Percentiles rank a stretch among this genome's conserved stretches.
Conservation (phyloP, 495 filamentous ascomycete species). For the Podospora tetraspora region DNA sequence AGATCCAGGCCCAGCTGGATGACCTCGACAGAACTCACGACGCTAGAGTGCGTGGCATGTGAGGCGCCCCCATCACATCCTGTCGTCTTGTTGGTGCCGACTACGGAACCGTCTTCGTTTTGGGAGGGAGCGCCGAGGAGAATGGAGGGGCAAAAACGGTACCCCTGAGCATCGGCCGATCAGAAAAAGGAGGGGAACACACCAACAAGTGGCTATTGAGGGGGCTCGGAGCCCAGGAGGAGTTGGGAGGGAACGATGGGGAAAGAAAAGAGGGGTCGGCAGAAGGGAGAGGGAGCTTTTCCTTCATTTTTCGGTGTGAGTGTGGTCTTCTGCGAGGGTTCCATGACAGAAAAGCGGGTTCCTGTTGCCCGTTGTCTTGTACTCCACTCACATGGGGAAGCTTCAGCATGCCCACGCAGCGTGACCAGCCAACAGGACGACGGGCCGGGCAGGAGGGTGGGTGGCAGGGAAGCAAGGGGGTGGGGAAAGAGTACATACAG, state of each 20-base stretch:
- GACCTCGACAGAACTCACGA: slow-evolving; percentile 47
- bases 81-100: neutral
- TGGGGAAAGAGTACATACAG: neutral
- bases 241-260: neutral
- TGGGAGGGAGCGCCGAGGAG: neutral
- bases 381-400: neutral
- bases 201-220: neutral
- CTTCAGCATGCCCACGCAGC: neutral
- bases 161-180: slow-evolving; percentile 1
- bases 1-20: slow-evolving; percentile 62
- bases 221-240: neutral
- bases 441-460: neutral
- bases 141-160: neutral
- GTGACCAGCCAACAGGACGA: neutral
- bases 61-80: neutral
- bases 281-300: neutral
- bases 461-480: neutral
- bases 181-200: neutral
- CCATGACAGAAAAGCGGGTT: neutral
- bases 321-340: neutral
- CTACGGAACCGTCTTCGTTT: neutral
- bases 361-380: neutral
- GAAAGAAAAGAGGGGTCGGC: neutral
- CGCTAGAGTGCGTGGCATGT: slow-evolving; percentile 23
- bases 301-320: neutral